Evolutionary conservation across 441 rosid species (phyloP).

Genomic region (Pelargonium cotyledonis): DNA sequence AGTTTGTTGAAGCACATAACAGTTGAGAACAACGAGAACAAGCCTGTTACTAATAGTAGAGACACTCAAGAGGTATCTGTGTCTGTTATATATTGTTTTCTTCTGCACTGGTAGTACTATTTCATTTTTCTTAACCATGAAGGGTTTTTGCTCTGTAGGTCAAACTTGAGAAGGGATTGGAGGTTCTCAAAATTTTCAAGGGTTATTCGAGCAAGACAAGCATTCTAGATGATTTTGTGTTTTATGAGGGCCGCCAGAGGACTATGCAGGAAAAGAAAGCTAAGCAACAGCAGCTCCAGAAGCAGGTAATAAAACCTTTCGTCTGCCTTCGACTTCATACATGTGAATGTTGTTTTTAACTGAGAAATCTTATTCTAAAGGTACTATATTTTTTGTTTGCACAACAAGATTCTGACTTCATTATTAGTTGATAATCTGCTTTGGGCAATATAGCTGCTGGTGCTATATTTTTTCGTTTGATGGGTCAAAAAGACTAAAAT

Average conservation of each 20-base stretch:
- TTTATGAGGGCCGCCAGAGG: conserved; percentile 75
- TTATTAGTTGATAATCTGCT: too few species aligned
- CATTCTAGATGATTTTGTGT: conserved; percentile 81
- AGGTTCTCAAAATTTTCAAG: conserved; percentile 76
- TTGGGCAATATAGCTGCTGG: too few species aligned
- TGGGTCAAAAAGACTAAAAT: too few species aligned
- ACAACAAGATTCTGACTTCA: too few species aligned
- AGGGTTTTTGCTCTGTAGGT: conserved; percentile 30
- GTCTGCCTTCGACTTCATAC: too few species aligned
- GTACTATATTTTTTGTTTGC: too few species aligned
- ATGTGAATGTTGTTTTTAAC: too few species aligned
- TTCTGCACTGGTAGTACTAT: too few species aligned
- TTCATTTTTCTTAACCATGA: too few species aligned
- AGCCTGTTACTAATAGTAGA: conserved; percentile 88
- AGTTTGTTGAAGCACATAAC: conserved; percentile 76
- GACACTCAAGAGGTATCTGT: conserved; percentile 82
- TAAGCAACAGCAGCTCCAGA: conserved; percentile 56
- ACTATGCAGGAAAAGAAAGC: conserved; percentile 75
- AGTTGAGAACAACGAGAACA: conserved; percentile 89
- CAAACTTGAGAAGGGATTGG: conserved; percentile 63
- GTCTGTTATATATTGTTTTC: neutral
- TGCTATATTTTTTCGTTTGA: too few species aligned
- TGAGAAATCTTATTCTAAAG: too few species aligned
- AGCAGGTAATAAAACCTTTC: conserved; percentile 39
- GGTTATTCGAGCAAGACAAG: conserved; percentile 62